These are phyloP conservation scores for Cerrena zonata DNA, from an alignment of 1,284 basidiomycete species.

Conservation along the genomic window DNA sequence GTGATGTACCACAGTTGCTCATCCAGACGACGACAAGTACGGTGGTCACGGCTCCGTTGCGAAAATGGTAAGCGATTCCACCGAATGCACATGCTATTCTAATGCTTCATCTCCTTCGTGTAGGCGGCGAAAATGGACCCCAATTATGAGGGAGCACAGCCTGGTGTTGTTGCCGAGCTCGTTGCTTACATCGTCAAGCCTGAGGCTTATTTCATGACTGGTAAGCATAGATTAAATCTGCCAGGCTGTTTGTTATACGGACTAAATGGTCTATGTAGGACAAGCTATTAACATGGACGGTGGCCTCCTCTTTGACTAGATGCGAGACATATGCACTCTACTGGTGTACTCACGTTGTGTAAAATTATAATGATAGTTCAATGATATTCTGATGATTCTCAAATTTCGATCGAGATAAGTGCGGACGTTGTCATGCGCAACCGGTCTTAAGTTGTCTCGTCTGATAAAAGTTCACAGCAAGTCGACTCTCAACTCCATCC, in stretches of 20 bases:
- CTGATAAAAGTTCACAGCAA: too few species aligned
- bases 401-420: too few species aligned
- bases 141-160: conserved; percentile 10
- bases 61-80: conserved; percentile 12
- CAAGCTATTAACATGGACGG: conserved; percentile 21
- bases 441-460: too few species aligned
- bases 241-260: too few species aligned
- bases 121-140: conserved; percentile 13
- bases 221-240: conserved; percentile 10
- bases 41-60: conserved; percentile 16
- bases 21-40: conserved; percentile 18
- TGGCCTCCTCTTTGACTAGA: conserved; percentile 16
- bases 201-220: conserved; percentile 19
- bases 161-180: conserved; percentile 16
- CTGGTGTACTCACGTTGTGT: background rate
- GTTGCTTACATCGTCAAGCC: conserved; percentile 21
- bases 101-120: background rate
- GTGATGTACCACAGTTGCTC: conserved; percentile 7
- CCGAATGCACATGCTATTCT: background rate
- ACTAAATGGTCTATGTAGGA: conserved; percentile 9
- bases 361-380: too few species aligned
- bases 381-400: too few species aligned
- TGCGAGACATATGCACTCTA: background rate
- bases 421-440: too few species aligned
- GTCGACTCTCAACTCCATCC: too few species aligned